Evolutionary conservation across 257 asterid genomes (phyloP).

Genomic region (Agastache rugosa): DNA sequence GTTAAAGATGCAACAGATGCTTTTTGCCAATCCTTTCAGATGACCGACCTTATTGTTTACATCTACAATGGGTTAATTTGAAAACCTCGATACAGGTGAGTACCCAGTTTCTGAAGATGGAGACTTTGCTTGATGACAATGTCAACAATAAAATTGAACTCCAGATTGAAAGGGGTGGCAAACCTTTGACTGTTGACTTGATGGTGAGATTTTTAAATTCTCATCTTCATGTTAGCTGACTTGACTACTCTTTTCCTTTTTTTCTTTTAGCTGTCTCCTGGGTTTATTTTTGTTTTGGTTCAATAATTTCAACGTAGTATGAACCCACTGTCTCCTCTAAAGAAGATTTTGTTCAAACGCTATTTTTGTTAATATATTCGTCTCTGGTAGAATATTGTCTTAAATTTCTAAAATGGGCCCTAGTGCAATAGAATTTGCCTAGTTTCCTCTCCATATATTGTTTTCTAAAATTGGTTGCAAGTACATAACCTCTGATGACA

Average conservation of each 20-base stretch:
- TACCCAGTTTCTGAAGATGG: conserved; percentile 94
- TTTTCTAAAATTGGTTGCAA: conserved; percentile 16
- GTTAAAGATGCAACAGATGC: background rate
- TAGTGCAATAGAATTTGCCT: conserved; percentile 23
- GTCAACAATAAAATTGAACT: conserved; percentile 78
- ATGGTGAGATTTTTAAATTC: conserved; percentile 53
- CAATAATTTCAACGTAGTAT: background rate
- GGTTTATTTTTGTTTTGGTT: conserved; percentile 13
- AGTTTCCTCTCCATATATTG: conserved; percentile 22
- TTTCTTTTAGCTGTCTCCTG: background rate
- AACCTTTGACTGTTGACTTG: conserved; percentile 72
- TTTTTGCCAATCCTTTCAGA: background rate
- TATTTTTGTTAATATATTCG: conserved; percentile 20
- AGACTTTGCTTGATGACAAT: conserved; percentile 85
- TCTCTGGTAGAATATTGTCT: conserved; percentile 12
- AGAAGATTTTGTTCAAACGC: conserved; percentile 19
- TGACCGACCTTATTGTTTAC: conserved; percentile 17
- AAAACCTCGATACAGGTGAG: conserved; percentile 67
- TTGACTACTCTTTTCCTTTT: background rate
- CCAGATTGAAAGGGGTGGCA: conserved; percentile 98
- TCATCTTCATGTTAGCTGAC: conserved; percentile 2
- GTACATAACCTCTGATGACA: conserved; percentile 19
- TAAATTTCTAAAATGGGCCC: conserved; percentile 15
- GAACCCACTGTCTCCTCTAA: conserved; percentile 6
- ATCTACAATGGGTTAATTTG: conserved; percentile 27